phyloP scores from a whole-genome alignment of 1,284 basidiomycete genomes.

The Ustilago shanxiensis region DNA sequence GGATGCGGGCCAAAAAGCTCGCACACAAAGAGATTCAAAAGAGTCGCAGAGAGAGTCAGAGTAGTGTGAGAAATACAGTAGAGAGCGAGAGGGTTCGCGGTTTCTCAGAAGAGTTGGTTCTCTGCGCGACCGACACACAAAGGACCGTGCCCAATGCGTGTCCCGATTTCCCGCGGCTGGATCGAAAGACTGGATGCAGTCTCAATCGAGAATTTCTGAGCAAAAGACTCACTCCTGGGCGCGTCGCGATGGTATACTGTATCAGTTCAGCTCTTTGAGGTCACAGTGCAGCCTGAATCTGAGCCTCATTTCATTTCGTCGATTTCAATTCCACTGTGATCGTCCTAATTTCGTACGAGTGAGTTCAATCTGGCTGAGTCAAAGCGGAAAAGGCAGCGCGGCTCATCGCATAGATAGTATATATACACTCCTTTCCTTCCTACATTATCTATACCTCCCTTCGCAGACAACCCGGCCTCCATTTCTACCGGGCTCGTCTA shows the following conservation, averaged over 20 bases:
- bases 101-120: slow-evolving; percentile 8
- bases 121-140: not conserved
- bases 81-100: not conserved
- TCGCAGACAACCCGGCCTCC: slow-evolving; percentile 21
- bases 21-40: too few relatives aligned
- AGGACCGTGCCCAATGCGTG: slow-evolving; percentile 20
- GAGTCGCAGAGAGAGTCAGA: not conserved
- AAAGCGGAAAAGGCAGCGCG: slow-evolving; percentile 5
- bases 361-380: slow-evolving; percentile 19
- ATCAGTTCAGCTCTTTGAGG: not conserved
- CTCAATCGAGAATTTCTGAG: too few relatives aligned
- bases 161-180: slow-evolving; percentile 18
- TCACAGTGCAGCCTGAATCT: slow-evolving; percentile 24
- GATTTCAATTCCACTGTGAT: not conserved
- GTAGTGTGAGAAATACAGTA: too few relatives aligned
- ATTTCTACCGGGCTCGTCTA: slow-evolving; percentile 26
- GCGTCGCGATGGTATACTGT: slow-evolving; percentile 32
- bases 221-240: slow-evolving; percentile 15
- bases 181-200: slow-evolving; percentile 2
- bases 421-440: slow-evolving; percentile 29
- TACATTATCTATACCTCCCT: slow-evolving; percentile 8
- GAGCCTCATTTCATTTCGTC: too few relatives aligned
- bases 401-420: slow-evolving; percentile 41
- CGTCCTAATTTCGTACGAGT: slow-evolving; percentile 20
- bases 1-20: slow-evolving; percentile 9